phyloP scores from a whole-genome alignment of 306 rosid species.

The Dalbergia cochinchinensis region DNA sequence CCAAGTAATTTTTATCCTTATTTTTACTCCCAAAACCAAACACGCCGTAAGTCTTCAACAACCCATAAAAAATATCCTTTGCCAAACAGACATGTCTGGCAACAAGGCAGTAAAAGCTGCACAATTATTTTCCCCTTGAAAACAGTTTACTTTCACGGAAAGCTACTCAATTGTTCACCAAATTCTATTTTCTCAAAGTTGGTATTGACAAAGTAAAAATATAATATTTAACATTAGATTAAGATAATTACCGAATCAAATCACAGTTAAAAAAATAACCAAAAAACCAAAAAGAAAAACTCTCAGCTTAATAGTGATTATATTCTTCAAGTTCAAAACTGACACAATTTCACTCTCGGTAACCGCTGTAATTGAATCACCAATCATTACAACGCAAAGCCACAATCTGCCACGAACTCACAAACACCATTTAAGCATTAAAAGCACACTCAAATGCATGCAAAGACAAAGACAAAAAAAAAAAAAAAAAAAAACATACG shows the following conservation, averaged over 20 bases:
- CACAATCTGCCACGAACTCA: constrained; percentile 28
- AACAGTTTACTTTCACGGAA: neutral
- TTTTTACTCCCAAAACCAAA: too few relatives aligned
- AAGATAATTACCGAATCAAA: neutral
- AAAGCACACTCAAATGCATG: constrained; percentile 1
- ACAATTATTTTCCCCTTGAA: neutral
- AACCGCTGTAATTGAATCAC: neutral
- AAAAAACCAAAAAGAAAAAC: too few relatives aligned
- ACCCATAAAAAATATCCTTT: too few relatives aligned
- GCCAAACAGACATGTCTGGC: neutral
- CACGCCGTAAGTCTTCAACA: neutral
- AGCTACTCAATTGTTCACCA: neutral
- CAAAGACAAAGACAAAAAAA: neutral
- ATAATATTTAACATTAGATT: neutral
- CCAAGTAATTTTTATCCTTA: too few relatives aligned
- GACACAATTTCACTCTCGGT: constrained; percentile 12
- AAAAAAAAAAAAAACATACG: neutral
- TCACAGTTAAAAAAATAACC: neutral
- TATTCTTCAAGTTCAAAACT: neutral
- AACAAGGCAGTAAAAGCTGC: neutral
- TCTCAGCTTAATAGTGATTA: neutral
- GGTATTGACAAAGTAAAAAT: neutral
- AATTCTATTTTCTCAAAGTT: neutral
- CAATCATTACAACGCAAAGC: neutral
- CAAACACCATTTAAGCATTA: neutral